These are phyloP conservation scores for Xylaria bambusicola DNA, from an alignment of 495 filamentous ascomycete genomes.

Conservation along the genomic window DNA sequence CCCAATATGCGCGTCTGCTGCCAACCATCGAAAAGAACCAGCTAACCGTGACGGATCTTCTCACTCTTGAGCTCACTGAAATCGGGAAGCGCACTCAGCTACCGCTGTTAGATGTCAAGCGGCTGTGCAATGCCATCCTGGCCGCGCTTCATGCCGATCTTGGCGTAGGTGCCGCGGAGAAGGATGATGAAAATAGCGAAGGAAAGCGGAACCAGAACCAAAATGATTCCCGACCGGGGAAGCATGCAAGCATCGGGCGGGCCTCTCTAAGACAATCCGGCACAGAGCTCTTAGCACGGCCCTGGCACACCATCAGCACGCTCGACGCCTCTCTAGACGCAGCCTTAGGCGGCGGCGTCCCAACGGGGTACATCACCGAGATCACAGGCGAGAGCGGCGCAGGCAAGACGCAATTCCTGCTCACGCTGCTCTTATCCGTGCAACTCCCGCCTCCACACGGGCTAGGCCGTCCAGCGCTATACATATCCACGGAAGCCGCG, in stretches of 20 bases:
- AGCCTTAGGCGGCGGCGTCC: constrained; percentile 82
- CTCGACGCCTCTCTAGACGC: constrained; percentile 73
- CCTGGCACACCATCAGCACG: constrained; percentile 72
- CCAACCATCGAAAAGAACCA: constrained; percentile 73
- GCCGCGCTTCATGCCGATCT: constrained; percentile 66
- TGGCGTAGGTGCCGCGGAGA: constrained; percentile 40
- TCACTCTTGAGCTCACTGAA: constrained; percentile 80
- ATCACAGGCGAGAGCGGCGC: constrained; percentile 92
- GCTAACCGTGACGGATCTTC: constrained; percentile 79
- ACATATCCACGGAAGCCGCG: constrained; percentile 93
- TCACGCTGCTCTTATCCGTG: constrained; percentile 74
- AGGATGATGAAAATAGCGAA: not conserved
- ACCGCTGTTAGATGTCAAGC: constrained; percentile 74
- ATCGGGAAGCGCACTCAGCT: constrained; percentile 85
- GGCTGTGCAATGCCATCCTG: constrained; percentile 65
- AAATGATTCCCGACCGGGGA: constrained; percentile 2
- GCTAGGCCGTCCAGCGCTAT: constrained; percentile 69
- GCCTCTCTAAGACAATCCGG: constrained; percentile 35
- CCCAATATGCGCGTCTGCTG: constrained; percentile 71
- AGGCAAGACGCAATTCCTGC: constrained; percentile 94
- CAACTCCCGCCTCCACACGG: constrained; percentile 78
- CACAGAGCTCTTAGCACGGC: constrained; percentile 37
- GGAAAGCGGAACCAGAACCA: constrained; percentile 17
- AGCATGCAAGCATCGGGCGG: not conserved
- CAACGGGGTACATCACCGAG: constrained; percentile 80